Evolutionary conservation across 257 asterid genomes (phyloP).

Genomic region (Forsythia suspensa): DNA sequence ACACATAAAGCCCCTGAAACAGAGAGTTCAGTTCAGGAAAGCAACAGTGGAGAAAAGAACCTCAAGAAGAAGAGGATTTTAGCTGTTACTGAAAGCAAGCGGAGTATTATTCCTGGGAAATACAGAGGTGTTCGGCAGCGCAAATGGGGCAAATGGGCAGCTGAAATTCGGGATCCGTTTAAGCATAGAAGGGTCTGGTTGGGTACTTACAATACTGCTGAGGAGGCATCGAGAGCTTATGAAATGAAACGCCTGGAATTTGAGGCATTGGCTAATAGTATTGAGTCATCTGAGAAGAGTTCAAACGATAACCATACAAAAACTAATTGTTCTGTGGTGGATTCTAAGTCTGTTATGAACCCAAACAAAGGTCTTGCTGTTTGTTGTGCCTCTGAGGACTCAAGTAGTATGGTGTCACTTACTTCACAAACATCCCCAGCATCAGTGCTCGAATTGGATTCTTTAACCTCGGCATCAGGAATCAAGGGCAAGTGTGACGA

Average conservation of each 20-base stretch:
- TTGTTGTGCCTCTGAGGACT: slow-evolving; percentile 39
- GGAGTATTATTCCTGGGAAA: slow-evolving; percentile 28
- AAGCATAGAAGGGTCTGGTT: slow-evolving; percentile 73
- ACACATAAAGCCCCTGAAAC: slow-evolving; percentile 20
- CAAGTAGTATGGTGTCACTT: slow-evolving; percentile 51
- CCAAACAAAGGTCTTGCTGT: slow-evolving; percentile 1
- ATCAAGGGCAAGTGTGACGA: neutral
- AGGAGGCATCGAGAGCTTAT: slow-evolving; percentile 72
- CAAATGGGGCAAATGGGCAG: slow-evolving; percentile 98
- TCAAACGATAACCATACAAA: slow-evolving; percentile 8
- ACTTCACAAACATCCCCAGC: slow-evolving; percentile 52
- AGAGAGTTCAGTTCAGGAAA: slow-evolving; percentile 46
- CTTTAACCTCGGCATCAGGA: slow-evolving; percentile 30
- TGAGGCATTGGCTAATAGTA: slow-evolving; percentile 41
- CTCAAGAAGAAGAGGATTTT: slow-evolving; percentile 28
- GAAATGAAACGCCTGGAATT: slow-evolving; percentile 66
- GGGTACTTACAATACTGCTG: slow-evolving; percentile 75
- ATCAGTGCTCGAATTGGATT: slow-evolving; percentile 54
- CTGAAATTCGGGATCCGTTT: slow-evolving; percentile 85
- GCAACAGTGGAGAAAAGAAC: slow-evolving; percentile 37
- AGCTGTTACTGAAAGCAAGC: slow-evolving; percentile 16
- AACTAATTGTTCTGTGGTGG: slow-evolving; percentile 16
- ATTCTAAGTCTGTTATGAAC: slow-evolving; percentile 12
- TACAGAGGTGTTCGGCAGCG: slow-evolving; percentile 76
- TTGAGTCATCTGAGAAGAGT: slow-evolving; percentile 26